These are phyloP conservation scores for Pyrrhoderma noxium DNA, from an alignment of 1,284 basidiomycete species.

Conservation along the genomic window DNA sequence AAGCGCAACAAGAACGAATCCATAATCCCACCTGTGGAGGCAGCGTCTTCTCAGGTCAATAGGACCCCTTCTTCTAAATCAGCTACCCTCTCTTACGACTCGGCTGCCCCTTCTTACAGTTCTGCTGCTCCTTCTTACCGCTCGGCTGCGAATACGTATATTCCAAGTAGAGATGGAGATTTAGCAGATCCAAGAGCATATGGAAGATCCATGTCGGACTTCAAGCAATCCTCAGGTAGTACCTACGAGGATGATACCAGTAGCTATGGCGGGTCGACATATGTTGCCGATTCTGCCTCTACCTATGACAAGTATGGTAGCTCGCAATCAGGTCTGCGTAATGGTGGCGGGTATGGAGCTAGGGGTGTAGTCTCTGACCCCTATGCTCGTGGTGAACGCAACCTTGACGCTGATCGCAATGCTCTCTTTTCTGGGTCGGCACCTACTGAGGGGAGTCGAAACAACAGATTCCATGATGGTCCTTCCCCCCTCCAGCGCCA, in stretches of 20 bases:
- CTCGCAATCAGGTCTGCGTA: constrained; percentile 24
- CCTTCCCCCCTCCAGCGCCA: constrained; percentile 38
- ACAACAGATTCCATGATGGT: constrained; percentile 50
- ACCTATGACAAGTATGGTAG: constrained; percentile 19
- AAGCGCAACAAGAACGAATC: constrained; percentile 57
- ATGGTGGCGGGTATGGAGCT: constrained; percentile 31
- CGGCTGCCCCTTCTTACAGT: constrained; percentile 4
- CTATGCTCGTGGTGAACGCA: constrained; percentile 50
- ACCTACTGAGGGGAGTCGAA: constrained; percentile 37
- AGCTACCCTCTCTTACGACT: too few relatives aligned
- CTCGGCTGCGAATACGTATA: constrained; percentile 54
- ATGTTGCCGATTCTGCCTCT: not conserved
- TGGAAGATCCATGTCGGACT: constrained; percentile 19
- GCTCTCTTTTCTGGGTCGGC: constrained; percentile 73
- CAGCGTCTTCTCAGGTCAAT: constrained; percentile 27
- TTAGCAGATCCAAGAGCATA: constrained; percentile 32
- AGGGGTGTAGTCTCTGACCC: constrained; percentile 50
- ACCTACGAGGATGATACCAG: constrained; percentile 14
- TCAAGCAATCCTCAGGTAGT: constrained; percentile 24
- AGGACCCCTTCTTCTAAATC: constrained; percentile 28
- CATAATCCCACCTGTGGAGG: constrained; percentile 61
- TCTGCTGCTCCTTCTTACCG: constrained; percentile 35
- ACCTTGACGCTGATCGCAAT: constrained; percentile 58
- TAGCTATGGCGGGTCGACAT: not conserved
- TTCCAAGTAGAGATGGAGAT: constrained; percentile 60